Base-by-base conservation (phyloP, 73 alveolate species). In the Uronychia setigera region DNA sequence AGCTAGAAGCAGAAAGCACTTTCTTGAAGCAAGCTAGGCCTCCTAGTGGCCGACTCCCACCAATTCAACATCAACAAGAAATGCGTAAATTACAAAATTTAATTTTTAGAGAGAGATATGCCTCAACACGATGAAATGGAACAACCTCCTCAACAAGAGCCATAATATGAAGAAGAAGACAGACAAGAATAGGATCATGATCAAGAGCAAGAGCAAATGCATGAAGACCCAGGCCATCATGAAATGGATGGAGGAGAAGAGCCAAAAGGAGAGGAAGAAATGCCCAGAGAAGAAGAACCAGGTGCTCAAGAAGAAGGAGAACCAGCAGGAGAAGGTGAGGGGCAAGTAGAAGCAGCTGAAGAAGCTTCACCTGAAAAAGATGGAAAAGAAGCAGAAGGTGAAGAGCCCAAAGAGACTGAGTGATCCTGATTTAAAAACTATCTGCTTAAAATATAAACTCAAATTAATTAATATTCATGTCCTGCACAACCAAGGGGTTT, bases 41-140 rank as follows among this genome's bases (percentile, higher is more conserved):
- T 26, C 35, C 91, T 27, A 81, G 86, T 26, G 90, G 94, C 67
- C 80, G 82, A 29, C 67, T 88, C 5, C 94, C 90, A n/a, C 94
- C 94, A 33, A 80, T 80, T 9, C 74, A 78, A 5, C 32, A 33
- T 1, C 58, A 14, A 33, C 27, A 1, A 0, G 60, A 78, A 0
- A 34, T 31, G 75, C 34, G 34, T 26, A 67, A 26, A 30, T n/a
- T 1, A 13, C 59, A 19, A 34, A 27, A 79, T 14, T 0, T 31
- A 26, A 35, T 0, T 19, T 46, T 46, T 46, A 46, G 67, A 33
- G 78, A 80, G 29, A 67, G 29, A 26, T 9, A 25, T 67, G 79
- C 79, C 59, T 74, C 87, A 77, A 34, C 87, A 77, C 59, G 85
- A 84, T 26, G 91, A 84, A 27, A 31, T 77, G 14, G 86, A 80